Evolutionary conservation across 202 grass and related monocot genomes (phyloP).

Genomic region (Saccharum hybrid): DNA sequence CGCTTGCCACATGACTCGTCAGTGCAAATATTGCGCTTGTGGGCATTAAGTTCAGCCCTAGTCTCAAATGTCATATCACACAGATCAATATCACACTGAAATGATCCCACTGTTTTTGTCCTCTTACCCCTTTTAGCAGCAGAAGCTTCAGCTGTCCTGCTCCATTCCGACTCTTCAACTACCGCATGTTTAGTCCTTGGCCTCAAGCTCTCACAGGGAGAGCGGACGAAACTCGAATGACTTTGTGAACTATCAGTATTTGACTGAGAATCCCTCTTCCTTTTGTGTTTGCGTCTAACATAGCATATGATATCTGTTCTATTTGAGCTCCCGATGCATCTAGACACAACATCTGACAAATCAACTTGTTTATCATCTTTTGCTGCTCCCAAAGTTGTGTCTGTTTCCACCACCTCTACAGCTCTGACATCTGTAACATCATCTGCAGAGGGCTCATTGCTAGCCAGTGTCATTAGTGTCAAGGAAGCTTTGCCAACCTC

Average conservation of each 20-base stretch:
- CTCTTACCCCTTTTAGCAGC: constrained; percentile 33
- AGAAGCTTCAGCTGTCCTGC: constrained; percentile 26
- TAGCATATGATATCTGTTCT: constrained; percentile 76
- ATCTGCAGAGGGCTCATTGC: constrained; percentile 37
- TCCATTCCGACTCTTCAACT: constrained; percentile 33
- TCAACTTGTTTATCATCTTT: background rate
- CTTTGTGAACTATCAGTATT: constrained; percentile 35
- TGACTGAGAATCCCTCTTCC: constrained; percentile 45
- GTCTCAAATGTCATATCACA: constrained; percentile 69
- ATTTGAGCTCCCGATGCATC: constrained; percentile 54
- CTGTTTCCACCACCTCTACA: constrained; percentile 1
- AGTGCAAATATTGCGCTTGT: constrained; percentile 67
- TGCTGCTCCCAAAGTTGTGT: background rate
- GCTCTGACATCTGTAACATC: constrained; percentile 29
- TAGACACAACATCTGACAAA: constrained; percentile 41
- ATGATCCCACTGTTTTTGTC: constrained; percentile 29
- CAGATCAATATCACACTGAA: constrained; percentile 68
- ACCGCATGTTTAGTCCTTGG: constrained; percentile 51
- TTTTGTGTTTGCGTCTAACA: constrained; percentile 67
- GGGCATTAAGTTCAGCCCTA: constrained; percentile 58
- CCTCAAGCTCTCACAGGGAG: constrained; percentile 87
- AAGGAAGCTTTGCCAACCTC: constrained; percentile 52
- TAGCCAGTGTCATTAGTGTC: constrained; percentile 53
- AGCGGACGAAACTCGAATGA: constrained; percentile 57
- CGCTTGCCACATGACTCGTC: constrained; percentile 71